phyloP scores from a whole-genome alignment of 306 rosid genomes.

The Rosa multiflora region DNA sequence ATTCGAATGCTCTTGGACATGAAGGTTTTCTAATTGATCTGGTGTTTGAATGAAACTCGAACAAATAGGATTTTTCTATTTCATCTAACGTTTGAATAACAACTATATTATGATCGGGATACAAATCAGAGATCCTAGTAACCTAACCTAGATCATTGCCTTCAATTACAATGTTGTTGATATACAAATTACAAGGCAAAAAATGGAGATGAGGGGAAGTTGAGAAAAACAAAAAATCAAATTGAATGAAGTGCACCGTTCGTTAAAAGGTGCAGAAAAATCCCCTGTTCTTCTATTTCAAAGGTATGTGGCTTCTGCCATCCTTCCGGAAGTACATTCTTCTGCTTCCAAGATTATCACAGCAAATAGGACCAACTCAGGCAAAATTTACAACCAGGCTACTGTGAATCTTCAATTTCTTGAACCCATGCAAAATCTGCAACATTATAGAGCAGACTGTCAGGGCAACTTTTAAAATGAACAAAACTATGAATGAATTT shows the following conservation, averaged over 20 bases:
- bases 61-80: constrained; percentile 39
- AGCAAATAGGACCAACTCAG: constrained; percentile 7
- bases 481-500: neutral
- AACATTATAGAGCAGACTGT: constrained; percentile 4
- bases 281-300: constrained; percentile 21
- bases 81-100: constrained; percentile 36
- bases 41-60: neutral
- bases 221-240: constrained; percentile 18
- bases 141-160: constrained; percentile 33
- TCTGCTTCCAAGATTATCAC: constrained; percentile 7
- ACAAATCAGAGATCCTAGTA: constrained; percentile 51
- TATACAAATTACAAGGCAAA: constrained; percentile 52
- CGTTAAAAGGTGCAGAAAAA: constrained; percentile 42
- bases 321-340: constrained; percentile 23
- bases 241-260: constrained; percentile 48
- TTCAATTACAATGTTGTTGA: constrained; percentile 41
- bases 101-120: constrained; percentile 22
- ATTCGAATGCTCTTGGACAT: neutral
- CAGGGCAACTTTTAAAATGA: neutral
- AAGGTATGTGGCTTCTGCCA: constrained; percentile 34
- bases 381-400: constrained; percentile 19
- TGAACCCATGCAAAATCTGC: constrained; percentile 94
- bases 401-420: constrained; percentile 52
- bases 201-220: constrained; percentile 31
- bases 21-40: neutral